These are phyloP conservation scores for Wallemia hederae DNA, from an alignment of 1,284 basidiomycete species.

Conservation along the genomic window DNA sequence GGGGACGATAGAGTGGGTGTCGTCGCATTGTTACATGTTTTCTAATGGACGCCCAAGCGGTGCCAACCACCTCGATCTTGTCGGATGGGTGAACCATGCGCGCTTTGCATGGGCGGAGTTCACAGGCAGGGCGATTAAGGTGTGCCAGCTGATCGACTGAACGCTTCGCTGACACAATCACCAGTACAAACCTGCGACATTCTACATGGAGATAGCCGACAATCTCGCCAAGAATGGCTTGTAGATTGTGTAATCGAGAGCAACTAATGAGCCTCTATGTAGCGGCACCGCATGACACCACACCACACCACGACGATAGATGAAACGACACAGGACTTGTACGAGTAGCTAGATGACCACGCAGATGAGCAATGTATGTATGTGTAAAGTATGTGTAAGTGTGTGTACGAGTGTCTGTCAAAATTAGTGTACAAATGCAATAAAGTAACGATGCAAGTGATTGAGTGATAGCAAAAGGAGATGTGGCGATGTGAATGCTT, in stretches of 20 bases:
- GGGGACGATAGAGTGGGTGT: background rate
- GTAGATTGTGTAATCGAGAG: background rate
- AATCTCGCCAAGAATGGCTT: background rate
- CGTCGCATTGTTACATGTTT: slow-evolving; percentile 3
- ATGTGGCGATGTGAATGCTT: no score
- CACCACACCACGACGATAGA: no score
- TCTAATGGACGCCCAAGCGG: slow-evolving; percentile 39
- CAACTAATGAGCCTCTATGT: background rate
- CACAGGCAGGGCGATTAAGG: slow-evolving; percentile 43
- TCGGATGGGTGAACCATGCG: slow-evolving; percentile 51
- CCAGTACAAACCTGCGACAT: slow-evolving; percentile 58
- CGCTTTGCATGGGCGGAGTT: slow-evolving; percentile 62
- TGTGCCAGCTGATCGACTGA: background rate
- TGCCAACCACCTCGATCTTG: slow-evolving; percentile 78
- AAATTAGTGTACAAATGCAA: no score
- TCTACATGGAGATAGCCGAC: slow-evolving; percentile 44
- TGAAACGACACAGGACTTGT: no score
- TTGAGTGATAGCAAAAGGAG: no score
- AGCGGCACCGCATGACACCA: background rate
- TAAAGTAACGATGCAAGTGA: no score
- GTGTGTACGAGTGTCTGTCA: no score
- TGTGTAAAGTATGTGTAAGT: background rate
- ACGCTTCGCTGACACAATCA: background rate
- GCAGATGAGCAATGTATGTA: background rate
- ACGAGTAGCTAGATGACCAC: no score